Percentiles rank a stretch among this genome's conserved stretches.
Evolutionary conservation across 163 green algal species (phyloP).

Genomic region (Dunaliella salina): DNA sequence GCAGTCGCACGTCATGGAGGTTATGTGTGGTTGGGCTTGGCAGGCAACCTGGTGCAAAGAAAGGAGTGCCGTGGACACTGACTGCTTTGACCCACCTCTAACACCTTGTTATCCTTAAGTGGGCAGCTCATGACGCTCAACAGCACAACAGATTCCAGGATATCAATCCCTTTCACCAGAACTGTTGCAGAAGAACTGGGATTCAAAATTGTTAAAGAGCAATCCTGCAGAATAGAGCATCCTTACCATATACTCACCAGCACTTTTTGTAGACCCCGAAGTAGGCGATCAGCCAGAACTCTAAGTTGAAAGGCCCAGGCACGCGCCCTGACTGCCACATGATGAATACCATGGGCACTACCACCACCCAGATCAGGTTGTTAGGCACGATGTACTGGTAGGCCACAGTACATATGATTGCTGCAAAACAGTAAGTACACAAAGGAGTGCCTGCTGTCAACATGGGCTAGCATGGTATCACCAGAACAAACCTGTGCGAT

Average conservation of each 20-base stretch:
- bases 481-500: too few species aligned
- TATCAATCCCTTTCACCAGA: neutral
- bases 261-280: slow-evolving; percentile 55
- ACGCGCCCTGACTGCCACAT: slow-evolving; percentile 36
- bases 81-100: neutral
- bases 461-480: too few species aligned
- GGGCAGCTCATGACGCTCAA: neutral
- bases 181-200: neutral
- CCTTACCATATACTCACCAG: slow-evolving; percentile 18
- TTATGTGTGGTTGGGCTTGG: too few species aligned
- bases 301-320: slow-evolving; percentile 24
- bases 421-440: slow-evolving; percentile 17
- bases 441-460: too few species aligned
- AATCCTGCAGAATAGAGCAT: neutral
- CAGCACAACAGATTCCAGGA: neutral
- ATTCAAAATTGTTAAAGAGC: neutral
- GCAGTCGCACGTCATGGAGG: too few species aligned
- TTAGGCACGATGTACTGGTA: slow-evolving; percentile 48
- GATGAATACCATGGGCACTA: slow-evolving; percentile 45
- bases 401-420: slow-evolving; percentile 33
- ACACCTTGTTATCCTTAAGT: neutral
- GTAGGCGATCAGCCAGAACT: slow-evolving; percentile 58
- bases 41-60: too few species aligned
- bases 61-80: too few species aligned
- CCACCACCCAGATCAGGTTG: slow-evolving; percentile 50